phyloP scores from a whole-genome alignment of 805 yeast species.

The Kuraishia cidri region DNA sequence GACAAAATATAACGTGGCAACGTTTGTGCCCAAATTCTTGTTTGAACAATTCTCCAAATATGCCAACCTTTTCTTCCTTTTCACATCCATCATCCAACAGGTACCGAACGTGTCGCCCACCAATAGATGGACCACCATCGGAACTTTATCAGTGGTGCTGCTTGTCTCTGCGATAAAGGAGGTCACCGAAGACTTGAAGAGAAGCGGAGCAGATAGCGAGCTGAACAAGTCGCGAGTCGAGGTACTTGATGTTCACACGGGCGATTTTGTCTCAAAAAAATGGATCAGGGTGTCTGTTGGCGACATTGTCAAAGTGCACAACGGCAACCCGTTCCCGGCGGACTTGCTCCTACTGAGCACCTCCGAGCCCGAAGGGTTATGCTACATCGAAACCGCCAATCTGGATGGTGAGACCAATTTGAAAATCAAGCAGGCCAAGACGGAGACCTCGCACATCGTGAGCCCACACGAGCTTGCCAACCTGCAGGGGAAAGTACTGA shows the following conservation, averaged over 20 bases:
- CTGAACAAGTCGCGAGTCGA: slow-evolving; percentile 64
- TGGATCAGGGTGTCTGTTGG: slow-evolving; percentile 93
- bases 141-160: slow-evolving; percentile 78
- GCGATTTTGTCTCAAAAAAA: slow-evolving; percentile 54
- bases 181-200: slow-evolving; percentile 80
- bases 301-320: slow-evolving; percentile 74
- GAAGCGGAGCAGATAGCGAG: slow-evolving; percentile 83
- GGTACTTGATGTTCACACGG: slow-evolving; percentile 48
- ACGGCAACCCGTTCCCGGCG: slow-evolving; percentile 92
- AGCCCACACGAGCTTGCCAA: slow-evolving; percentile 50
- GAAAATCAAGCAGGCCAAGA: slow-evolving; percentile 82
- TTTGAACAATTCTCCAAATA: slow-evolving; percentile 97
- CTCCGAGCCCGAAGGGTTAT: slow-evolving; percentile 96
- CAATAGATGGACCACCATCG: slow-evolving; percentile 89
- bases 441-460: slow-evolving; percentile 68
- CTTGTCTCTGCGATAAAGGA: slow-evolving; percentile 91
- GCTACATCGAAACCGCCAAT: slow-evolving; percentile 96
- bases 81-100: slow-evolving; percentile 91
- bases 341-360: slow-evolving; percentile 80
- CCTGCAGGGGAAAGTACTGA: slow-evolving; percentile 51
- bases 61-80: slow-evolving; percentile 88
- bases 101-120: slow-evolving; percentile 97
- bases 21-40: slow-evolving; percentile 88
- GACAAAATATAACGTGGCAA: slow-evolving; percentile 88
- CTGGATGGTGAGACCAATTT: slow-evolving; percentile 96